These are phyloP conservation scores for Thoreauomyces humboldtii DNA, from an alignment of 192 early-diverging fungal species.

Conservation along the genomic window DNA sequence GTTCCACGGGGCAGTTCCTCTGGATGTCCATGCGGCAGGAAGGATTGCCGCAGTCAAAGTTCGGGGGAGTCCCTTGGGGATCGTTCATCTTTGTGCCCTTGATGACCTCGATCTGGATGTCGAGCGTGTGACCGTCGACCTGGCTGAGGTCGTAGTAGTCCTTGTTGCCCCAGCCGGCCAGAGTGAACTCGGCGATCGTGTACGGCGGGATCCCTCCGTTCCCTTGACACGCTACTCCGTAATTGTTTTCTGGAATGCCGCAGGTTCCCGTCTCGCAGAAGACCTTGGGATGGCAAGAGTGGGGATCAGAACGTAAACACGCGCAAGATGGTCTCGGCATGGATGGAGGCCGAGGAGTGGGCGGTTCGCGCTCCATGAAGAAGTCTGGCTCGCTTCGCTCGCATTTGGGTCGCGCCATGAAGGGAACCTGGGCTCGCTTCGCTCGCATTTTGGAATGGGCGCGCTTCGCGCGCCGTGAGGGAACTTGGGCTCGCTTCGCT, in stretches of 20 bases:
- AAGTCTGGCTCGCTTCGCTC: too few species aligned
- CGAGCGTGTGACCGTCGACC: slow-evolving; percentile 35
- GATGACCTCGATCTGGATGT: slow-evolving; percentile 16
- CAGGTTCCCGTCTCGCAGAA: slow-evolving; percentile 32
- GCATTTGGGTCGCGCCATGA: too few species aligned
- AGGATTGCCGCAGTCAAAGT: slow-evolving; percentile 19
- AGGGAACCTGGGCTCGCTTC: too few species aligned
- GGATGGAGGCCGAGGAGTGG: too few species aligned
- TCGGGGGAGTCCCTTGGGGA: not conserved
- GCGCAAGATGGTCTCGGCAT: too few species aligned
- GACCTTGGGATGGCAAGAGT: too few species aligned
- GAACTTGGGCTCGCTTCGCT: too few species aligned
- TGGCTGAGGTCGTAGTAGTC: slow-evolving; percentile 37
- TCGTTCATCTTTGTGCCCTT: slow-evolving; percentile 7
- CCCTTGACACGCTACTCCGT: slow-evolving; percentile 30
- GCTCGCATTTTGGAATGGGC: too few species aligned
- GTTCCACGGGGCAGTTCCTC: slow-evolving; percentile 14
- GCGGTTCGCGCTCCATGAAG: too few species aligned
- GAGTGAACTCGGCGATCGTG: slow-evolving; percentile 38
- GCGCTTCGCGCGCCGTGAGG: too few species aligned
- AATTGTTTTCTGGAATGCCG: slow-evolving; percentile 17
- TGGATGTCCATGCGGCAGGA: slow-evolving; percentile 14
- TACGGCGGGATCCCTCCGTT: slow-evolving; percentile 24
- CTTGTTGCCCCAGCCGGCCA: slow-evolving; percentile 16
- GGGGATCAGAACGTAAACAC: too few species aligned